These are phyloP conservation scores for Scutellaria baicalensis DNA, from an alignment of 257 asterid genomes.

Conservation along the genomic window DNA sequence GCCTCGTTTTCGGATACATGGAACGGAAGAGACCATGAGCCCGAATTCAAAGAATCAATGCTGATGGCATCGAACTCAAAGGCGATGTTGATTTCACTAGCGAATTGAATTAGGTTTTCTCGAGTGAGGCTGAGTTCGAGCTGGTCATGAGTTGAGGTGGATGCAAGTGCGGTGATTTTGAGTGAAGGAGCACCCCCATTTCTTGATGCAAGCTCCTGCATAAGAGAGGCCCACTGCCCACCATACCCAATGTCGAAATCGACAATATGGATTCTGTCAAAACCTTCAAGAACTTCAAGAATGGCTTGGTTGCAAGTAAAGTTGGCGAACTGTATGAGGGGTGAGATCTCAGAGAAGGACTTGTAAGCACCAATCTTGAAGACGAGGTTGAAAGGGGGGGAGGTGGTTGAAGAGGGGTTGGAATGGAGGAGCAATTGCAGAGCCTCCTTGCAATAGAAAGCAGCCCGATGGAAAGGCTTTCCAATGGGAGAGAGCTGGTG, in stretches of 20 bases:
- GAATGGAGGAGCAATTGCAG: conserved; percentile 50
- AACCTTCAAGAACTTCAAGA: conserved; percentile 75
- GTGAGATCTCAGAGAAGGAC: conserved; percentile 86
- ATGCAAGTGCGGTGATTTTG: conserved; percentile 73
- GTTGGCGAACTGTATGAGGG: conserved; percentile 73
- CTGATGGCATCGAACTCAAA: conserved; percentile 64
- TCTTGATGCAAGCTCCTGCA: conserved; percentile 85
- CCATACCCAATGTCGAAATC: conserved; percentile 96
- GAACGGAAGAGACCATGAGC: conserved; percentile 59
- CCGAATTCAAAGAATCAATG: conserved; percentile 53
- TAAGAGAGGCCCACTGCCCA: conserved; percentile 92
- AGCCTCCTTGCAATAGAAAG: conserved; percentile 87
- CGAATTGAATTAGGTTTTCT: conserved; percentile 74
- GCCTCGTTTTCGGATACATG: conserved; percentile 49
- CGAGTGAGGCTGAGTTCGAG: conserved; percentile 70
- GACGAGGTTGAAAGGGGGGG: conserved; percentile 64
- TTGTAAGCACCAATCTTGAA: conserved; percentile 85
- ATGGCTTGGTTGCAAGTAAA: conserved; percentile 88
- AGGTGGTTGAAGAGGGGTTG: conserved; percentile 10
- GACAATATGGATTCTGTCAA: conserved; percentile 57
- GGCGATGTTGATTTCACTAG: conserved; percentile 54
- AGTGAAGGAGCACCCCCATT: conserved; percentile 55
- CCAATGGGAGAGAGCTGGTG: conserved; percentile 94
- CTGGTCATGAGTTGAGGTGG: conserved; percentile 65
- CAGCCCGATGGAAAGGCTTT: conserved; percentile 90